Base-by-base conservation (phyloP, 2,329 filamentous ascomycete genomes). In the Ophiostoma sp. region DNA sequence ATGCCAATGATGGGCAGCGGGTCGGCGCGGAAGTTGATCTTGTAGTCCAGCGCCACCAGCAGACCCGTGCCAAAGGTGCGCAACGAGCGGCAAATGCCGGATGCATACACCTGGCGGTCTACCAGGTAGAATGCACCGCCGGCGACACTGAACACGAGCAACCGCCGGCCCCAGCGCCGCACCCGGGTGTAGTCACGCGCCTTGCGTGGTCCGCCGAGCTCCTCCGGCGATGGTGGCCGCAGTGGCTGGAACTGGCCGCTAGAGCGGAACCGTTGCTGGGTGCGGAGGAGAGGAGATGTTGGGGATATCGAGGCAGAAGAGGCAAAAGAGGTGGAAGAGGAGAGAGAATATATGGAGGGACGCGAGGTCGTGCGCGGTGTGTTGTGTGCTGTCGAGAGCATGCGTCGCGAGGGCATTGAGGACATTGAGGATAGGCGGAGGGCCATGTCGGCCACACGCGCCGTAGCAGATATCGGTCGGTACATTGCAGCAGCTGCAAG, bases 11-110 rank as follows among this genome's bases (percentile, higher is more conserved):
- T 60, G 0, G 67, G 85, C 70, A 89, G 85, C 7, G 94, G 94
- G 74, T 93, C 82, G 6, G 91, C 85, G 6, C 92, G 87, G 79
- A 99, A 99, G 80, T 99, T 98, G 79, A 98, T 83, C 81, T 97
- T 98, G 83, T 99, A 98, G 81, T 99, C 95, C 33, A 94, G 77
- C 0, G 94, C 94, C 20, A 96, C 91, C 65, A 94, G 77, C 13
- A 96, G 81, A 8, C 93, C 94, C 2, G 87, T 87, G 57, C 85
- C 84, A 78, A 98, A 97, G 0, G 95, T 97, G 60, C 90, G 90
- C 60, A 91, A 79, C 33, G 91, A 94, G 70, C 95, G 90, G 52
- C 86, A 87, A 35, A 97, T 81, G 15, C 92, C 90, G 0, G 91
- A 90, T 68, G 93, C 92, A 79, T 95, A 96, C 76, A 91, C 83